Evolutionary conservation across 768 basidiomycete species (phyloP), one percentile per base, ranked within the genome.

Genomic region (Cyclocybe aegerita): DNA sequence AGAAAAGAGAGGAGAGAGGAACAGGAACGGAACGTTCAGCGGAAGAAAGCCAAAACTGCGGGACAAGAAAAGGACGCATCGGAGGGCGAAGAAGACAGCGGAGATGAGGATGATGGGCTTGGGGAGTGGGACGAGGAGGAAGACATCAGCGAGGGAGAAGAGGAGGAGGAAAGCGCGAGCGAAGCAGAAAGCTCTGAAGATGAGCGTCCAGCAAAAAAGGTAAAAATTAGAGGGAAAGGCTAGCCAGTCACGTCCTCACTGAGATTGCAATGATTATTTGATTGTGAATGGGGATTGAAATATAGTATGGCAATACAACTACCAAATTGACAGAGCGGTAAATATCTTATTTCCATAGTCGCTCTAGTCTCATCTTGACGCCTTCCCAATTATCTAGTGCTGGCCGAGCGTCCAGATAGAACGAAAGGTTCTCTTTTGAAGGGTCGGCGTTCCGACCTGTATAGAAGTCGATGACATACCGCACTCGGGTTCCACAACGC

Each of bases 401-500:
- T 1, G 97, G 97, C 38, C 97, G 80, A 12, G 90, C 93, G 59
- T 99, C 97, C 17, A 99, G 80, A 69, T 86, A 96, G 70, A 99
- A 98, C 0, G 93, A 91, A 10, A 90, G 69, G 49, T 81, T 78
- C 50, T 72, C 76, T 16, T 74, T 67, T 1, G 74, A 60, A 9
- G 80, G 60, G 9, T 67, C 72, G 17, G 72, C 61, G 39, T 67
- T 72, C 32, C 82, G 82, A 12, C 96, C 96, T 3, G 90, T 89
- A 73, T 99, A 99, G 70, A 98, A 99, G 70, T 99, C 97, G 61
- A 99, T 97, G 52, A 99, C 84, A 72, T 99, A 99, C 44, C 96
- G 86, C 64, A 93, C 77, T 50, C 82, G 84, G 7, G 81, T 82
- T 4, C 94, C 96, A 64, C 95, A 97, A 32, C 96, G 85, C 67